A percentile compares a stretch with the other conserved stretches of the same genome.
Conservation (phyloP, 2,329 filamentous ascomycete genomes). For the Coccinonectria pachysandricola region DNA sequence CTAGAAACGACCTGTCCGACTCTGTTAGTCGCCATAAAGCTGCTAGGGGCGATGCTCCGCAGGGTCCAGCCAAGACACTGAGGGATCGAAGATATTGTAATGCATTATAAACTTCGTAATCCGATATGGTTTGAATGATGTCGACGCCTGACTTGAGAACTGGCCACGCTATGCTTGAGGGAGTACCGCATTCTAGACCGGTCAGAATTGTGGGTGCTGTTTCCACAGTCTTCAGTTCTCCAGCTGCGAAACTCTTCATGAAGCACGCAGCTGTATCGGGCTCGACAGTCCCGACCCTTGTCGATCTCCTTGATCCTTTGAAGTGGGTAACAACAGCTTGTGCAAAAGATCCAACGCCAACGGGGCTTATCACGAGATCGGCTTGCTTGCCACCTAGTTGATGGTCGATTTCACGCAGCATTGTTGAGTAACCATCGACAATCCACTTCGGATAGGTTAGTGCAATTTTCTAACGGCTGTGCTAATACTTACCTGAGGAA, state of each 20-base stretch:
- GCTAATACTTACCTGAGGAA: slow-evolving; percentile 40
- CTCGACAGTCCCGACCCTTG: slow-evolving; percentile 55
- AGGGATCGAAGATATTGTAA: slow-evolving; percentile 39
- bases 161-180: slow-evolving; percentile 56
- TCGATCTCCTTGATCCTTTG: slow-evolving; percentile 32
- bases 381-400: slow-evolving; percentile 36
- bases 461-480: too few relatives aligned
- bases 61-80: slow-evolving; percentile 47
- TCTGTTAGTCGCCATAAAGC: slow-evolving; percentile 41
- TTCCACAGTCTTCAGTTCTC: slow-evolving; percentile 35
- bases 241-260: slow-evolving; percentile 39
- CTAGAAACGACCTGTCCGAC: slow-evolving; percentile 24
- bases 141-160: slow-evolving; percentile 48
- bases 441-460: slow-evolving; percentile 43
- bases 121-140: slow-evolving; percentile 48
- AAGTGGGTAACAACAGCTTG: slow-evolving; percentile 59
- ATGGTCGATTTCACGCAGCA: slow-evolving; percentile 56
- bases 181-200: slow-evolving; percentile 62
- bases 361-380: slow-evolving; percentile 49
- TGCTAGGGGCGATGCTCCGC: slow-evolving; percentile 48
- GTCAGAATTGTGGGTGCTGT: slow-evolving; percentile 61
- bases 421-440: slow-evolving; percentile 66
- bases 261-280: slow-evolving; percentile 54
- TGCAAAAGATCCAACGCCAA: slow-evolving; percentile 63
- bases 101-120: slow-evolving; percentile 51